A percentile compares a stretch with the other conserved stretches of the same genome.
Evolutionary conservation across 371 early-diverging fungal species (phyloP).

Genomic region (Mucor ambiguus): DNA sequence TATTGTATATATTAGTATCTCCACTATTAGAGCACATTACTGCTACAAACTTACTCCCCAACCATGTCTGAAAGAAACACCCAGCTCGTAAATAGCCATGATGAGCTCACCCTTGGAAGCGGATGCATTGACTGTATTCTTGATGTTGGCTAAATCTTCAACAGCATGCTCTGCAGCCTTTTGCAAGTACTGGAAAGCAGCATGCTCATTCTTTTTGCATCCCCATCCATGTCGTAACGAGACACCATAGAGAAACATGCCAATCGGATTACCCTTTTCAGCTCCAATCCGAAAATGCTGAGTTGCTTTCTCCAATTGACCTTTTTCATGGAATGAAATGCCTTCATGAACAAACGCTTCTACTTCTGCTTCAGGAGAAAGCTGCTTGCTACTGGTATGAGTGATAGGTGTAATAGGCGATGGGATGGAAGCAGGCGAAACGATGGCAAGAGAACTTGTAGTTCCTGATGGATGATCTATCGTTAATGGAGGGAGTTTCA

Average conservation of each 20-base stretch:
- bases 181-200: conserved; percentile 75
- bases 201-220: conserved; percentile 62
- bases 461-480: conserved; percentile 3
- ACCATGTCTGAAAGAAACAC: conserved; percentile 83
- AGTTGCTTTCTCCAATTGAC: conserved; percentile 72
- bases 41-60: conserved; percentile 72
- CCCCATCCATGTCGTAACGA: conserved; percentile 88
- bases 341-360: conserved; percentile 50
- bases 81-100: conserved; percentile 86
- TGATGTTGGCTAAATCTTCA: conserved; percentile 51
- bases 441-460: conserved; percentile 4
- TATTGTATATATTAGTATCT: not conserved
- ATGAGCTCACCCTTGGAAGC: conserved; percentile 64
- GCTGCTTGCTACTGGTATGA: not conserved
- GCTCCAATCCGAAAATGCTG: conserved; percentile 75
- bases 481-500: conserved; percentile 17
- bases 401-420: conserved; percentile 15
- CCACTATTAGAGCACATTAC: not conserved
- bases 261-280: conserved; percentile 66
- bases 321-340: conserved; percentile 70
- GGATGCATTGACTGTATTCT: conserved; percentile 26
- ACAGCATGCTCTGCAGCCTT: conserved; percentile 78
- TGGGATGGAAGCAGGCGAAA: conserved; percentile 21
- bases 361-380: conserved; percentile 8
- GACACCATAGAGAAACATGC: conserved; percentile 82